Base-by-base conservation (phyloP, 768 basidiomycete species). In the Tephrocybe rancida region DNA sequence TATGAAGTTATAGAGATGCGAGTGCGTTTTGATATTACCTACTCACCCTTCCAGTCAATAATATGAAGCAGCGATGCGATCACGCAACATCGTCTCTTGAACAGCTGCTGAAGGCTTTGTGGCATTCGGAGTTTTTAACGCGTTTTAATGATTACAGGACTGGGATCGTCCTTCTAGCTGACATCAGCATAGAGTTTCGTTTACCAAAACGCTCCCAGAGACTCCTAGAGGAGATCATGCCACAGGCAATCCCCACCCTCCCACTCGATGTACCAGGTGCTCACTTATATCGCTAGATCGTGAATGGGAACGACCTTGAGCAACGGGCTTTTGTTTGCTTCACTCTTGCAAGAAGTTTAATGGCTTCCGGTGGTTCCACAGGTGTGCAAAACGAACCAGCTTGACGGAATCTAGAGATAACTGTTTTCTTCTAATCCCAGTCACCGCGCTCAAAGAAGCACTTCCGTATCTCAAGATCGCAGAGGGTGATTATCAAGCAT, bases 81-180 rank as follows among this genome's bases (percentile, higher is more conserved):
- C 86, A 92, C 71, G 80, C 80, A 7, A 73, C 84, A 19, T 73
- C 77, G 21, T 75, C 82, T 1, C 77, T 91, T 16, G 84, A 90
- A 25, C 80, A 82, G 37, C 72, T 94, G 22, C 71, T 95, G 24
- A 83, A 78, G 52, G 82, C 87, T 1, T 66, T 93, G 32, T 93
- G 91, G 89, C 78, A 88, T 54, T 83, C 91, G 0, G 90, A 94
- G 67, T 90, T 90, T 64, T 81, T 90, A 49, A 82, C 84, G 48
- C 81, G 86, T 50, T 81, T 85, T 61, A 76, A 78, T 14, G 66
- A 84, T 21, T 90, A 93, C 62, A 78, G 92, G 51, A 81, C 83
- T 3, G 86, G 82, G 0, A 77, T 88, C 27, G 77, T 88, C 54
- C 65, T 92, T 27, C 78, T 94, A 18, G 92, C 92, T 1, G 92